Base-by-base conservation (phyloP, 2,329 filamentous ascomycete genomes). In the Colletotrichum orchidophilum region DNA sequence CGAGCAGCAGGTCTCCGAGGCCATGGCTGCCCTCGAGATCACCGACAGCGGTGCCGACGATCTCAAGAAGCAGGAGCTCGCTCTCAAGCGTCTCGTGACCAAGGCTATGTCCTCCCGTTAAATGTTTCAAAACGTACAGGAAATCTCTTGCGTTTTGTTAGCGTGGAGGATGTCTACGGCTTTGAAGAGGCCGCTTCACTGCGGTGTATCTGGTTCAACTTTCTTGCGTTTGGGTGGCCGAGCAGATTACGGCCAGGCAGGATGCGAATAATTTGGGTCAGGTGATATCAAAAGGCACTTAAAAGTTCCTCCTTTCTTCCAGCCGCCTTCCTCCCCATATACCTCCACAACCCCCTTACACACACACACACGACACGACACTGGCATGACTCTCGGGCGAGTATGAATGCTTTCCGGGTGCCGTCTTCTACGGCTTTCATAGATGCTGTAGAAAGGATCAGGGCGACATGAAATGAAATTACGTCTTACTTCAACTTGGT, bases 61-160 rank as follows among this genome's bases (percentile, higher is more conserved):
- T 82, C 89, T 99, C 78, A 98, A 97, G 94, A 98, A 98, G 94
- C 97, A 98, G 92, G 96, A 99, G 90, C 89, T 99, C 76, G 95
- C 95, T 73, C 91, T 99, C 75, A 99, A 98, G 94, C 91, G 96
- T 81, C 91, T 97, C 78, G 95, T 99, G 79, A 99, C 96, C 86
- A 99, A 98, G 93, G 95, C 94, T 79, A 97, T 97, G 94, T 92
- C 94, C 75, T 95, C 94, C 81, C 92, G 94, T 85, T 97, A 95
- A 91, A 81, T 64, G 27, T 39, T 63, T 12, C 60, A 55, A 49
- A 54, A 35, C 61, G 31, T 46, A 18, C 21, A 55, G 68, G 61
- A 67, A 63, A 39, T 49, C 26, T 52, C 52, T 63, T 42, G 39
- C 57, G 57, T 60, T 53, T 53, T 67, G 55, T 26, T 46, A 6